Percentiles rank a stretch among this genome's conserved stretches.
Conservation (phyloP, 2,329 filamentous ascomycete species). For the Nemania sp. region DNA sequence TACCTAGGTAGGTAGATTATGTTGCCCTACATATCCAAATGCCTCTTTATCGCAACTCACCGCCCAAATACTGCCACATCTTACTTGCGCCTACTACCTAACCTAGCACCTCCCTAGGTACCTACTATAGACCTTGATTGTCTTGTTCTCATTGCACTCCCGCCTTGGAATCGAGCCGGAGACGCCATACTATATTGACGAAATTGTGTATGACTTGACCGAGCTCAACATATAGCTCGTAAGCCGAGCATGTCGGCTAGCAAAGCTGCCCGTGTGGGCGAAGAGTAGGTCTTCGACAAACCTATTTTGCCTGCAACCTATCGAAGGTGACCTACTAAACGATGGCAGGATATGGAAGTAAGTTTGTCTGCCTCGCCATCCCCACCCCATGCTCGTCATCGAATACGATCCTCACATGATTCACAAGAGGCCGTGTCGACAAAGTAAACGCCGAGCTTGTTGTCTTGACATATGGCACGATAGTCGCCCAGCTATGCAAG, state of each 20-base stretch:
- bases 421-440: slow-evolving; percentile 85
- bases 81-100: slow-evolving; percentile 7
- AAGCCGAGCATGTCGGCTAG: slow-evolving; percentile 65
- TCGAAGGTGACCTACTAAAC: slow-evolving; percentile 38
- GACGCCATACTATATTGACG: slow-evolving; percentile 1
- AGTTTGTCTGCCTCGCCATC: slow-evolving; percentile 55
- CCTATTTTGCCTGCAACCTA: slow-evolving; percentile 14
- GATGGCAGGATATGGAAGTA: slow-evolving; percentile 87
- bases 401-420: slow-evolving; percentile 36
- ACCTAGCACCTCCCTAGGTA: no score
- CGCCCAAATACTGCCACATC: slow-evolving; percentile 36
- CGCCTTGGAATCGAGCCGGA: slow-evolving; percentile 1
- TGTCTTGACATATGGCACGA: slow-evolving; percentile 96
- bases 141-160: background rate
- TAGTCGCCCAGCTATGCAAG: slow-evolving; percentile 95
- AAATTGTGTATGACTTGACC: slow-evolving; percentile 45
- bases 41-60: slow-evolving; percentile 14
- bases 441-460: slow-evolving; percentile 99
- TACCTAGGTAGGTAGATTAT: background rate
- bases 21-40: background rate
- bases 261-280: slow-evolving; percentile 71
- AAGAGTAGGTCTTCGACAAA: slow-evolving; percentile 63
- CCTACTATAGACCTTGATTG: background rate
- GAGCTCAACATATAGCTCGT: slow-evolving; percentile 43
- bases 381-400: slow-evolving; percentile 5